Evolutionary conservation across 2,329 filamentous ascomycete genomes (phyloP).

Genomic region (Verticillium albo-atrum): DNA sequence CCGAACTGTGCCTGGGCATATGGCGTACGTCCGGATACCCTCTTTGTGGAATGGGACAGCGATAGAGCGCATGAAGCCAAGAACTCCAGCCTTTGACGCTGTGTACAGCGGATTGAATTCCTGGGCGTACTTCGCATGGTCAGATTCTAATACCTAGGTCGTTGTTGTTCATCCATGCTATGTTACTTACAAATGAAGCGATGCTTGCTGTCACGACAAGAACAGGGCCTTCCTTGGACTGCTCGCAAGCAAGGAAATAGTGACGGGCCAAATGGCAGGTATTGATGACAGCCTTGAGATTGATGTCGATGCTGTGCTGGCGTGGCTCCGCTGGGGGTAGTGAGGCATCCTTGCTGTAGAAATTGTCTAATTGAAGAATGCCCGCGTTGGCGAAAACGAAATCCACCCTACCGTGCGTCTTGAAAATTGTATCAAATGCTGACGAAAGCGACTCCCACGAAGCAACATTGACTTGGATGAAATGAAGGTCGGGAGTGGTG

Average conservation of each 20-base stretch:
- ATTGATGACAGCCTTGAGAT: slow-evolving; percentile 30
- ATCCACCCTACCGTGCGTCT: slow-evolving; percentile 29
- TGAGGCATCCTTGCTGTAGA: slow-evolving; percentile 19
- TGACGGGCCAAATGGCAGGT: slow-evolving; percentile 34
- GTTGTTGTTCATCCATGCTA: too few species aligned
- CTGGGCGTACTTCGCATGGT: slow-evolving; percentile 15
- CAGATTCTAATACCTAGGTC: background rate
- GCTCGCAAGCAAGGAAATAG: slow-evolving; percentile 27
- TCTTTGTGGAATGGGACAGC: slow-evolving; percentile 18
- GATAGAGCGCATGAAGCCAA: slow-evolving; percentile 27
- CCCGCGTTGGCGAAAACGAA: slow-evolving; percentile 46
- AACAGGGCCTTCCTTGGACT: slow-evolving; percentile 14
- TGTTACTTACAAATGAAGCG: slow-evolving; percentile 19
- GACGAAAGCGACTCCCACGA: slow-evolving; percentile 12
- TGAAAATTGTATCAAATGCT: slow-evolving; percentile 31
- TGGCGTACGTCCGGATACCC: slow-evolving; percentile 24
- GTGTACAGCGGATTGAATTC: slow-evolving; percentile 25
- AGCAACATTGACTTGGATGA: slow-evolving; percentile 12
- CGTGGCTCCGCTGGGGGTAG: slow-evolving; percentile 18
- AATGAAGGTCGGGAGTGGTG: background rate
- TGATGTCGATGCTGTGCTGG: slow-evolving; percentile 22
- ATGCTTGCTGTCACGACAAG: slow-evolving; percentile 25
- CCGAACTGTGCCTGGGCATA: slow-evolving; percentile 24
- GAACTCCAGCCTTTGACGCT: slow-evolving; percentile 25
- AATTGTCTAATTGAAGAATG: slow-evolving; percentile 34